Evolutionary conservation across 768 basidiomycete species (phyloP).

Genomic region (Exidia glandulosa): DNA sequence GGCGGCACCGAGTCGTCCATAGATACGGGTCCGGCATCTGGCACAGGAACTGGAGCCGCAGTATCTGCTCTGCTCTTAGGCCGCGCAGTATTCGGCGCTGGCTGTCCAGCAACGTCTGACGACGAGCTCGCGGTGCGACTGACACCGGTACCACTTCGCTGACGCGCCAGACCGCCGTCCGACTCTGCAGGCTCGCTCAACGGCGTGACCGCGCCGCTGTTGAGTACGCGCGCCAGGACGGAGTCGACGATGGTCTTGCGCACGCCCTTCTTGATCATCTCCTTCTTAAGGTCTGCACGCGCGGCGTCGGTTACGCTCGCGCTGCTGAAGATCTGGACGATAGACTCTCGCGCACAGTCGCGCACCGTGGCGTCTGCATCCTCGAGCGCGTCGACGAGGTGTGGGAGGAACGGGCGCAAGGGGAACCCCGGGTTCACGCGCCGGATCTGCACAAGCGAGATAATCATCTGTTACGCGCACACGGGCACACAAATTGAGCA

Average conservation of each 20-base stretch:
- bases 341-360: slow-evolving; percentile 67
- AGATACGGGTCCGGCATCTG: neutral
- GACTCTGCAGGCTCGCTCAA: neutral
- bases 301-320: slow-evolving; percentile 76
- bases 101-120: neutral
- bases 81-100: neutral
- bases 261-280: slow-evolving; percentile 74
- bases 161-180: neutral
- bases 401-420: slow-evolving; percentile 66
- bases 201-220: neutral
- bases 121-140: neutral
- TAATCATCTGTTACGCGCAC: slow-evolving; percentile 35
- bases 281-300: slow-evolving; percentile 87
- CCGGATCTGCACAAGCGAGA: slow-evolving; percentile 63
- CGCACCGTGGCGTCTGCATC: slow-evolving; percentile 87
- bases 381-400: slow-evolving; percentile 76
- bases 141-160: neutral
- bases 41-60: neutral
- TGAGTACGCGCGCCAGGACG: slow-evolving; percentile 35
- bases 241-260: slow-evolving; percentile 79
- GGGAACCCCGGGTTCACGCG: slow-evolving; percentile 63
- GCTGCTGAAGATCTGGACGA: slow-evolving; percentile 79
- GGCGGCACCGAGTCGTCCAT: slow-evolving; percentile 37
- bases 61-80: neutral
- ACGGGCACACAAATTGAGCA: neutral